Conservation (phyloP, 371 early-diverging fungal genomes). For the Chytridium lagenaria region DNA sequence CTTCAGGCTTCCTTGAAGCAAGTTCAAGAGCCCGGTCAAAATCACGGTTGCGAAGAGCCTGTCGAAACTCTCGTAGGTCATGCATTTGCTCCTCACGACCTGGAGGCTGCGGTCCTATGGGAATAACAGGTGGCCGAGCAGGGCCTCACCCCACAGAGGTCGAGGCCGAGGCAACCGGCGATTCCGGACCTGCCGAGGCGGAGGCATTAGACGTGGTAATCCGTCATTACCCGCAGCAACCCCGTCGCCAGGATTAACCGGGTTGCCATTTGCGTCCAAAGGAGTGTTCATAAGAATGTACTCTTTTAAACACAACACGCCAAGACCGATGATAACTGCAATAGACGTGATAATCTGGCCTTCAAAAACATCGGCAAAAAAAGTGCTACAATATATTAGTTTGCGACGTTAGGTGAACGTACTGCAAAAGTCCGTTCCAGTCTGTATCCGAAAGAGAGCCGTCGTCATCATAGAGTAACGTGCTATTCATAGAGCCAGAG, state of each 20-base stretch:
- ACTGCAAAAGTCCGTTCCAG: constrained; percentile 15
- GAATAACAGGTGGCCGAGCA: neutral
- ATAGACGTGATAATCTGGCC: constrained; percentile 82
- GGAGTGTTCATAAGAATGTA: constrained; percentile 85
- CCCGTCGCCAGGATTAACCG: constrained; percentile 31
- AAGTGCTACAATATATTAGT: constrained; percentile 51
- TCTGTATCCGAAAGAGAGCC: neutral
- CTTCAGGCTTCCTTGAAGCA: neutral
- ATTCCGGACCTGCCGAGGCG: neutral
- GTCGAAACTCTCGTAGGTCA: constrained; percentile 5
- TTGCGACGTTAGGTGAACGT: neutral
- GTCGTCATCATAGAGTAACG: neutral
- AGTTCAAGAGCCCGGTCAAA: constrained; percentile 3
- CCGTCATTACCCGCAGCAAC: neutral
- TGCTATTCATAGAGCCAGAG: neutral
- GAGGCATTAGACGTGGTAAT: neutral
- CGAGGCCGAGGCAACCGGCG: neutral
- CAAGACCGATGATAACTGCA: constrained; percentile 77
- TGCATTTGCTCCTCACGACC: neutral
- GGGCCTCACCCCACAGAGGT: constrained; percentile 11
- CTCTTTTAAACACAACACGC: constrained; percentile 81
- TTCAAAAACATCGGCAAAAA: constrained; percentile 83
- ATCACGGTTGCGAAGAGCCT: neutral
- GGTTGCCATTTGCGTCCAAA: constrained; percentile 42
- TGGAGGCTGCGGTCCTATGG: neutral